A percentile compares a stretch with the other conserved stretches of the same genome.
These are phyloP conservation scores for Deinandra increscens DNA, from an alignment of 129 eudicot species.

Conservation along the genomic window DNA sequence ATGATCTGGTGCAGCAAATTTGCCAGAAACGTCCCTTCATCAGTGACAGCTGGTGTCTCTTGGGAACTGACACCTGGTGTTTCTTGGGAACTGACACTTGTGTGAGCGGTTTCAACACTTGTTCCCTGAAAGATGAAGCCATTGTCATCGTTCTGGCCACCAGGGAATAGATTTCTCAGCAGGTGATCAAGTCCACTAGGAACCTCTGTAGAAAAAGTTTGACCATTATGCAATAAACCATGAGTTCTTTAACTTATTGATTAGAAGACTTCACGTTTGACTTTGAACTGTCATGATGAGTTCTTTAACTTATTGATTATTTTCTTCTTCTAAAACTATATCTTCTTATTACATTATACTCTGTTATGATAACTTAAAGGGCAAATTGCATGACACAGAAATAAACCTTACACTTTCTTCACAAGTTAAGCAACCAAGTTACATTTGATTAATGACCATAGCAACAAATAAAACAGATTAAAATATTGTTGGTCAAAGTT, in stretches of 20 bases:
- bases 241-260: slow-evolving; percentile 29
- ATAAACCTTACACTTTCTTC: neutral
- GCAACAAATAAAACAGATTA: neutral
- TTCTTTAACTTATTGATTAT: neutral
- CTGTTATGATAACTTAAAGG: neutral
- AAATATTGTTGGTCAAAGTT: neutral
- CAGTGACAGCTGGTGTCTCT: slow-evolving; percentile 27
- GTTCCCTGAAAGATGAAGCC: slow-evolving; percentile 37
- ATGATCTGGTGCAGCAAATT: slow-evolving; percentile 76
- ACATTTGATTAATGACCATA: neutral
- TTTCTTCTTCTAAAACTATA: neutral
- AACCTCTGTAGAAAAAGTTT: slow-evolving; percentile 41
- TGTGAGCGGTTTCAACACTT: slow-evolving; percentile 23
- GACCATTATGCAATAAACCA: slow-evolving; percentile 30
- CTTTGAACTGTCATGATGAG: neutral
- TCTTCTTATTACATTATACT: neutral
- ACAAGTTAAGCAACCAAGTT: neutral
- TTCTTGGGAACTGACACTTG: slow-evolving; percentile 39
- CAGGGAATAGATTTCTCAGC: slow-evolving; percentile 54
- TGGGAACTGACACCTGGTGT: slow-evolving; percentile 15
- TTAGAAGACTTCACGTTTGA: neutral
- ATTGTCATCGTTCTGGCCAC: slow-evolving; percentile 33
- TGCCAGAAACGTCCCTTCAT: slow-evolving; percentile 62
- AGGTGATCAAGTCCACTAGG: slow-evolving; percentile 48
- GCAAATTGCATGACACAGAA: neutral